Evolutionary conservation across 2,329 filamentous ascomycete genomes (phyloP).

Genomic region (Colletotrichum navitas): DNA sequence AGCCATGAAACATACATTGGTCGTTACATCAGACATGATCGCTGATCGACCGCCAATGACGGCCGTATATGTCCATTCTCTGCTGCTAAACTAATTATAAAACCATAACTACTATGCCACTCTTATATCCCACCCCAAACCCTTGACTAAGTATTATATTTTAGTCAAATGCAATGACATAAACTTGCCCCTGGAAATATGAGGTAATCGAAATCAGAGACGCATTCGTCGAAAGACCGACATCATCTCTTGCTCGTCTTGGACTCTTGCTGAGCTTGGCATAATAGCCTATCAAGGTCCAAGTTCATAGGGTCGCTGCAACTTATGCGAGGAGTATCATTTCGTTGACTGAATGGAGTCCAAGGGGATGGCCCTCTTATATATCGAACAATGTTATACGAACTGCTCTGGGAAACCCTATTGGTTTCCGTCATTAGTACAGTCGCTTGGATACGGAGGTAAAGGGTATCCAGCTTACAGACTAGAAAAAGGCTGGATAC

Average conservation of each 20-base stretch:
- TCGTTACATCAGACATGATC: neutral
- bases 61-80: neutral
- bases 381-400: conserved; percentile 38
- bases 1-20: neutral
- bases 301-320: conserved; percentile 12
- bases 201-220: too few relatives aligned
- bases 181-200: too few relatives aligned
- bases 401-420: conserved; percentile 11
- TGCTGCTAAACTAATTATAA: neutral
- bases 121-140: neutral
- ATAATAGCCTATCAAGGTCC: conserved; percentile 22
- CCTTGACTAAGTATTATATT: neutral
- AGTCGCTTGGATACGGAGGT: neutral
- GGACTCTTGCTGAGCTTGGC: conserved; percentile 6
- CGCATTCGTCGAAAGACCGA: neutral
- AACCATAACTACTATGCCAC: neutral
- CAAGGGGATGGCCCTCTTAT: conserved; percentile 28
- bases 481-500: neutral
- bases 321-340: neutral
- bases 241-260: neutral
- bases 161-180: neutral
- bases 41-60: neutral
- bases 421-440: conserved; percentile 20
- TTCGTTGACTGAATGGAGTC: conserved; percentile 17
- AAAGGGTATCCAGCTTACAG: conserved; percentile 11